Base-by-base conservation (phyloP, 345 rosid genomes). In the Linum tenue region DNA sequence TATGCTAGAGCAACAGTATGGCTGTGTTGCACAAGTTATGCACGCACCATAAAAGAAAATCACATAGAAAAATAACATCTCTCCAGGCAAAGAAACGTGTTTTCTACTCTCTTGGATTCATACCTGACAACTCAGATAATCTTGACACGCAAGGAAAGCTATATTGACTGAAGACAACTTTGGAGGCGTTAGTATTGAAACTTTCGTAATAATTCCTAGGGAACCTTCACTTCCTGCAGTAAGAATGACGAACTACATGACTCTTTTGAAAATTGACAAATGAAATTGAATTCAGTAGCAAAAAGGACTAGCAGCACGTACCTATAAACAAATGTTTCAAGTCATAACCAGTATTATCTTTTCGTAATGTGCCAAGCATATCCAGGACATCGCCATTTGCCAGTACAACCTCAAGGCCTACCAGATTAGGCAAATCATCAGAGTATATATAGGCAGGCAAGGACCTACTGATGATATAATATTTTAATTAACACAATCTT, bases 261-360 rank as follows among this genome's bases (percentile, higher is more conserved):
- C 67, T 60, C 68, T 8, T 60, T 37, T 10, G 17, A 48, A 61
- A 64, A 63, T 41, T 56, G 38, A 39, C 51, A 40, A 43, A 64
- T 37, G 42, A 67, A n/a, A 42, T 39, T 4, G 50, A 60, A 70
- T 15, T 67, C 36, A 37, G 17, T 6, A 42, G 70, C 61, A 15
- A 39, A 58, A 53, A 59, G 16, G 56, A 58, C 39, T 56, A 63
- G 62, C 39, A 68, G 62, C 39, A 68, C 73, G 37, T 79, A 87
- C 99, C 97, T 69, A 90, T 86, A 71, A 94, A 94, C 76, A 94
- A 74, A 79, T 94, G 99, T 85, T 94, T 94, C 76, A 94, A 77
- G 80, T 90, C 91, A 59, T 88, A 94, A 35, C 97, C 99, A 63
- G 99, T 94, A 69, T 94, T 94, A 78, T 94, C 97, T 81, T 94